A percentile compares a stretch with the other conserved stretches of the same genome.
Conservation (phyloP, 257 asterid genomes). For the Ophiorrhiza pumila region DNA sequence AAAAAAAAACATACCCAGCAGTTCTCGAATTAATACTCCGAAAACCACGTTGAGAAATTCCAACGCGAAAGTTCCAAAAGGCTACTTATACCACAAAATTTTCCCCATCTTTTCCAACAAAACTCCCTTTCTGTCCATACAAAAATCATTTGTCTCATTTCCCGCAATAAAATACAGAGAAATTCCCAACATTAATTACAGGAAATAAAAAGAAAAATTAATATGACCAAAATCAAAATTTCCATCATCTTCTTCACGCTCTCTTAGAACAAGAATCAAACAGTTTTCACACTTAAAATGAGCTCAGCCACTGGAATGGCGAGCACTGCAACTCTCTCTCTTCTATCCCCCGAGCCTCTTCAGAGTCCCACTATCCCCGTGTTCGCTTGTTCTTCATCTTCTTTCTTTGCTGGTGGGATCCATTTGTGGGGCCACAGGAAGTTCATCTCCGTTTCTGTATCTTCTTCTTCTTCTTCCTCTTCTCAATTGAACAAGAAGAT, state of each 20-base stretch:
- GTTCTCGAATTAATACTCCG: no score
- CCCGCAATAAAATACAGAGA: not conserved
- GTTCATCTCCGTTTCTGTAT: conserved; percentile 34
- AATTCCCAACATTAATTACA: not conserved
- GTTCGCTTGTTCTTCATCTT: conserved; percentile 33
- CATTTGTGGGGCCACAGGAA: conserved; percentile 36
- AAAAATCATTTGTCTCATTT: not conserved
- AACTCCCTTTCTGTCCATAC: conserved; percentile 13
- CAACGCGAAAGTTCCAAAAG: not conserved
- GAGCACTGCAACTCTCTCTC: conserved; percentile 39
- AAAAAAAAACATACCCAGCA: no score
- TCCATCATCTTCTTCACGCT: conserved; percentile 20
- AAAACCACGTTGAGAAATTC: not conserved
- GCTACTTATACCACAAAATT: not conserved
- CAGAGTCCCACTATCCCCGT: conserved; percentile 11
- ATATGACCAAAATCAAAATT: conserved; percentile 27
- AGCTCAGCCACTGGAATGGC: conserved; percentile 38
- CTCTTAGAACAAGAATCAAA: conserved; percentile 35
- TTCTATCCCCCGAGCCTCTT: conserved; percentile 35
- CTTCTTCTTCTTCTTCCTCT: conserved; percentile 43
- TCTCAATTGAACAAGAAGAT: conserved; percentile 53
- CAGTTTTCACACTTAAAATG: conserved; percentile 26
- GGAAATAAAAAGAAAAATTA: not conserved
- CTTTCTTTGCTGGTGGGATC: conserved; percentile 53
- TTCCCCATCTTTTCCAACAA: not conserved